phyloP scores from a whole-genome alignment of 106 monocot genomes.

The Ottelia alismoides region DNA sequence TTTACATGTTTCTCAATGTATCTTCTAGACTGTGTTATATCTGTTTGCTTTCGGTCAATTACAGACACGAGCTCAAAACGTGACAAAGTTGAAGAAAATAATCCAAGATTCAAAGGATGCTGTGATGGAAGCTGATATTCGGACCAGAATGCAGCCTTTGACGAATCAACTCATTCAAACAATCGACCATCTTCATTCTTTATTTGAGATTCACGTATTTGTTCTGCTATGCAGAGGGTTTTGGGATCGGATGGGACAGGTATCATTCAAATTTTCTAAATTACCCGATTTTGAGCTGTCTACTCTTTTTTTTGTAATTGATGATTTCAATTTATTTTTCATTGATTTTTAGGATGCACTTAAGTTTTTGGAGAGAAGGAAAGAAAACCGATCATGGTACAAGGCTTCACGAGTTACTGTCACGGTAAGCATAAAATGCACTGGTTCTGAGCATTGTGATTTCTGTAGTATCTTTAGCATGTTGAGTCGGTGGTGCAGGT shows the following conservation, averaged over 20 bases:
- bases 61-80: slow-evolving; percentile 56
- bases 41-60: not conserved
- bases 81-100: slow-evolving; percentile 91
- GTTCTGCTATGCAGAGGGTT: slow-evolving; percentile 71
- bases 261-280: slow-evolving; percentile 7
- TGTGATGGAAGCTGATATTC: slow-evolving; percentile 71
- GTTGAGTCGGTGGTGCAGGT: slow-evolving; percentile 24
- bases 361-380: slow-evolving; percentile 77
- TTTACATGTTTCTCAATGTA: not conserved
- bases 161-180: slow-evolving; percentile 60
- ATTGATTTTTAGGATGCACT: slow-evolving; percentile 62
- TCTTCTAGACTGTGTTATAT: not conserved
- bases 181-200: slow-evolving; percentile 60
- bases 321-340: not conserved
- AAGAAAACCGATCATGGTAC: slow-evolving; percentile 88
- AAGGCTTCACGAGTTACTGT: slow-evolving; percentile 74
- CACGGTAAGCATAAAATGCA: slow-evolving; percentile 37
- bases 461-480: not conserved
- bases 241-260: slow-evolving; percentile 99
- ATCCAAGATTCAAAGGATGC: slow-evolving; percentile 82
- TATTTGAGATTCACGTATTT: slow-evolving; percentile 73
- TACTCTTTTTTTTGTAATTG: not conserved
- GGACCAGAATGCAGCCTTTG: slow-evolving; percentile 78
- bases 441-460: not conserved
- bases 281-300: not conserved